Evolutionary conservation across 148 eudicot genomes (phyloP), one percentile per base, ranked within the genome.

Genomic region (Fagopyrum homotropicum): DNA sequence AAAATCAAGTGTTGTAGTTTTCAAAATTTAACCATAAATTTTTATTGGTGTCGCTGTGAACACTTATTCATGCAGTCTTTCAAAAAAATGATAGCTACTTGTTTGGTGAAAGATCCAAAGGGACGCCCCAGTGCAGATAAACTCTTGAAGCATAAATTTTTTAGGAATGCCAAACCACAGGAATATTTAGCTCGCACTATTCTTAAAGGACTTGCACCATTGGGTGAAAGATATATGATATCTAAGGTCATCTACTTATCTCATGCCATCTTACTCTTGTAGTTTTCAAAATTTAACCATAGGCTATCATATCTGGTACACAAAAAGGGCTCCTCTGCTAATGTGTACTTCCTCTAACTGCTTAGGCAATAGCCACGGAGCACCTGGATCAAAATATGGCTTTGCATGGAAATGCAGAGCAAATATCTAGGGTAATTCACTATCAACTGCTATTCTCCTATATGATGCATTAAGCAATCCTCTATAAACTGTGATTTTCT

Each of bases 371-470:
- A 29, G 74, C 89, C 80, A 97, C 97, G 2, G 92, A 89, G 72
- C 79, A 86, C 75, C 95, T 89, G 46, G 78, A 83, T 48, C 97
- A 90, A 30, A 87, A 92, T 83, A 92, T 89, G 83, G 83, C 83
- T 75, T 77, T 90, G 75, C 83, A 88, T 77, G 96, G 89, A 86
- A 91, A 94, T 80, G 86, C 89, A 83, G 96, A 95, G 52, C 91
- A 90, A 1, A 71, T 92, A 72, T 95, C 98, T n/a, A 93, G 90
- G 97, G 97, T 92, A 57, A 80, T 69, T 19, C 74, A 46, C 8
- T 47, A n/a, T 72, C 78, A 50, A 11, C 43, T 29, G 3, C 12
- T 63, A 2, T 9, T 8, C 10, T 61, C 2, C 3, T 7, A 19
- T 5, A 22, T 7, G 1, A 60, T 2, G 40, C 7, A 60, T 9